Percentiles rank a stretch among this genome's conserved stretches.
These are phyloP conservation scores for Kurtzmaniella quercitrusa DNA, from an alignment of 1,139 yeast species.

Conservation along the genomic window DNA sequence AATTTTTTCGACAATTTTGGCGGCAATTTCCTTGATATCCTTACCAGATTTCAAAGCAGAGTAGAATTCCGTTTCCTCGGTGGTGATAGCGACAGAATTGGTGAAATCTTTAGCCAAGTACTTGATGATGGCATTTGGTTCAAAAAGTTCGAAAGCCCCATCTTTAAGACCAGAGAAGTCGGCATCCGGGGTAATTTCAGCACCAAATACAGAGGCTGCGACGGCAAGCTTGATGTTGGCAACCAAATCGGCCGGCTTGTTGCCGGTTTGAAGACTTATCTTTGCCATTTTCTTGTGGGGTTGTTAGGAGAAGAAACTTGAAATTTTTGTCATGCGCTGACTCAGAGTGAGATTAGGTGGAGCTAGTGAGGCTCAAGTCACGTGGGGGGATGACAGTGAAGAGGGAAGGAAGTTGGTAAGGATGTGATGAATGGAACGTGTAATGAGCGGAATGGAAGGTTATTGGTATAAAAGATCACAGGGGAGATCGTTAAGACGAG, in stretches of 20 bases:
- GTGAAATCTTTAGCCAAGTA: slow-evolving; percentile 52
- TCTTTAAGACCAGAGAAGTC: slow-evolving; percentile 13
- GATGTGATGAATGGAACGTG: background rate
- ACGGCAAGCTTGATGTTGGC: slow-evolving; percentile 58
- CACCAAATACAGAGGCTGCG: slow-evolving; percentile 35
- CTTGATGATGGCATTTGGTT: slow-evolving; percentile 80
- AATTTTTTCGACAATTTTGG: background rate
- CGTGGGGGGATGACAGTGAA: background rate
- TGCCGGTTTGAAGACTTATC: slow-evolving; percentile 10
- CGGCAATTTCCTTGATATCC: slow-evolving; percentile 11
- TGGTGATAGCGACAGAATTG: slow-evolving; percentile 16
- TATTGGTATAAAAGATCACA: too few relatives aligned
- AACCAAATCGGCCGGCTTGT: slow-evolving; percentile 31
- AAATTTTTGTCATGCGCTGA: background rate
- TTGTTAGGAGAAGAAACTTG: background rate
- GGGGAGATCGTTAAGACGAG: too few relatives aligned
- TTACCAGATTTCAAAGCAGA: slow-evolving; percentile 26
- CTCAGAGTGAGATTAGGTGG: background rate
- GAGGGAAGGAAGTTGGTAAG: background rate
- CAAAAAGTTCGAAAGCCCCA: slow-evolving; percentile 49
- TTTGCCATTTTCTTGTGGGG: background rate
- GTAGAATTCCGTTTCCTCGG: slow-evolving; percentile 33
- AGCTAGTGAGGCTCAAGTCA: background rate
- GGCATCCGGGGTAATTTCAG: slow-evolving; percentile 13
- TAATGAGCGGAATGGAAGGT: background rate